Evolutionary conservation across 1,284 basidiomycete genomes (phyloP).

Genomic region (Gomphus bonarii): DNA sequence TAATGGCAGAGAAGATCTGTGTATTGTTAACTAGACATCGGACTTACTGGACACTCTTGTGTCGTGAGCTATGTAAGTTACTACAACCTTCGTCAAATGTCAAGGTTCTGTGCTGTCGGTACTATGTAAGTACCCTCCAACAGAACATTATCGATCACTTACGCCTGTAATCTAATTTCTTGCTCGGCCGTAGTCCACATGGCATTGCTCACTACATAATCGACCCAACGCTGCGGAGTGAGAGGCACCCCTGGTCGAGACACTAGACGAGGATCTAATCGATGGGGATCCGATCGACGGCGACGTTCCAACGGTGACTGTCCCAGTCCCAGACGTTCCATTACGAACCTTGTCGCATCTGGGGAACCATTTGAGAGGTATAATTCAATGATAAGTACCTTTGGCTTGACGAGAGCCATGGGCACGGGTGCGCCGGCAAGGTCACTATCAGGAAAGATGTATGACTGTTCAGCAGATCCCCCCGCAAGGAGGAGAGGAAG

Average conservation of each 20-base stretch:
- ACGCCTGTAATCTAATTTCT: slow-evolving; percentile 4
- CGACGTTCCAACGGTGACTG: neutral
- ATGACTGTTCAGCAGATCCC: neutral
- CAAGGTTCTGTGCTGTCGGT: neutral
- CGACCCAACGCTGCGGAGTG: neutral
- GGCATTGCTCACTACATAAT: neutral
- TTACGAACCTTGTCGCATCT: slow-evolving; percentile 5
- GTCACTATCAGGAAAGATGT: neutral
- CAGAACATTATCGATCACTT: neutral
- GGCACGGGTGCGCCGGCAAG: neutral
- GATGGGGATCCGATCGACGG: slow-evolving; percentile 2
- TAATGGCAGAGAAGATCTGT: neutral
- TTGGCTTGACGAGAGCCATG: neutral
- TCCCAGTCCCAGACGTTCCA: slow-evolving; percentile 7
- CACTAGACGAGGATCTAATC: slow-evolving; percentile 8
- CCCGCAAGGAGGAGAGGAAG: slow-evolving; percentile 8
- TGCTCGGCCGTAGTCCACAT: slow-evolving; percentile 7
- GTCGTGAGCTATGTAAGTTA: neutral
- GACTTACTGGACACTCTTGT: neutral
- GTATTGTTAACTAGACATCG: neutral
- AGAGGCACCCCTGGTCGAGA: slow-evolving; percentile 6
- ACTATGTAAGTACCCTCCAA: neutral
- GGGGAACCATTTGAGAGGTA: slow-evolving; percentile 7
- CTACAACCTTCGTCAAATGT: neutral
- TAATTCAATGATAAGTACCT: slow-evolving; percentile 8